These are phyloP conservation scores for Fusarium paranaense DNA, from an alignment of 2,329 filamentous ascomycete genomes.

Conservation along the genomic window DNA sequence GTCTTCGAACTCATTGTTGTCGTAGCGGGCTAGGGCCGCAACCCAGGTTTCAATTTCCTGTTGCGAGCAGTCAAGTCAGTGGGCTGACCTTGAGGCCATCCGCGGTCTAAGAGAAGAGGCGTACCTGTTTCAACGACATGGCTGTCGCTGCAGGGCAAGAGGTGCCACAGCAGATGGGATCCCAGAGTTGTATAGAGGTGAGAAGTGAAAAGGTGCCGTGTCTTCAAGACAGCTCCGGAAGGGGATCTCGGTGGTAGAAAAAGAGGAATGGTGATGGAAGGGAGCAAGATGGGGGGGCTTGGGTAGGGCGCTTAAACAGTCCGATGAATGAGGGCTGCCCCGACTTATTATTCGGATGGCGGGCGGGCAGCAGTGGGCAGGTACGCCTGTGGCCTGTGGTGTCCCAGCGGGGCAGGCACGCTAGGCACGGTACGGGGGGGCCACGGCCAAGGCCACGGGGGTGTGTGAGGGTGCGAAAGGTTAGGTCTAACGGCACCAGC, in stretches of 20 bases:
- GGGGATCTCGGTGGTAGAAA: constrained; percentile 26
- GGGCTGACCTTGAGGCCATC: constrained; percentile 16
- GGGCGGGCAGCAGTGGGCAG: constrained; percentile 31
- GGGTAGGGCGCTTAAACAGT: constrained; percentile 40
- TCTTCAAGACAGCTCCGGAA: constrained; percentile 17
- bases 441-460: constrained; percentile 24
- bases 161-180: constrained; percentile 30
- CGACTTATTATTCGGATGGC: constrained; percentile 45
- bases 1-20: constrained; percentile 97
- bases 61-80: constrained; percentile 26
- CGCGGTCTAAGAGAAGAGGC: constrained; percentile 28
- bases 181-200: constrained; percentile 2
- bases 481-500: constrained; percentile 8
- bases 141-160: constrained; percentile 44
- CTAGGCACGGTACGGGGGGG: constrained; percentile 40
- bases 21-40: constrained; percentile 87
- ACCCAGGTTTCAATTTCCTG: constrained; percentile 99
- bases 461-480: constrained; percentile 2
- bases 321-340: constrained; percentile 38
- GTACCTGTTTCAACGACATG: constrained; percentile 73
- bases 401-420: constrained; percentile 33
- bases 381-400: constrained; percentile 31
- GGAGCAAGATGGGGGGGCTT: constrained; percentile 34
- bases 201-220: constrained; percentile 5
- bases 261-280: constrained; percentile 32